Conservation (phyloP, 2,329 filamentous ascomycete species). For the Diaporthe destruens region DNA sequence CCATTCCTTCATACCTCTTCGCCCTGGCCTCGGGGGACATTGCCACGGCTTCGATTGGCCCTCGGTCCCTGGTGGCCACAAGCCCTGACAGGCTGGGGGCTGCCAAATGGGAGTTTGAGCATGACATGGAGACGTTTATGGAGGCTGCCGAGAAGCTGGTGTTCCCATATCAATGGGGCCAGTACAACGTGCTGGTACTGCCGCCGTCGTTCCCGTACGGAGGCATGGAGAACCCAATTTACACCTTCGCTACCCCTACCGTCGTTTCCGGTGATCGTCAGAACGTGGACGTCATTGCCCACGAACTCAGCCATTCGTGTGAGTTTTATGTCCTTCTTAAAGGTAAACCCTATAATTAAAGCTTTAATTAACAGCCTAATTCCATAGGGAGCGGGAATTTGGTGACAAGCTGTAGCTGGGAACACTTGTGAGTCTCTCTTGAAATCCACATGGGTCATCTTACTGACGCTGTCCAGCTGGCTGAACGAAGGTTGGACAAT, state of each 20-base stretch:
- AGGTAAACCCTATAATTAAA: no score
- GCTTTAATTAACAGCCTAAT: no score
- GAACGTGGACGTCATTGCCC: conserved; percentile 96
- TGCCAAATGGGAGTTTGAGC: conserved; percentile 92
- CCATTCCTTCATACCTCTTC: conserved; percentile 94
- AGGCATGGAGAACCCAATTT: conserved; percentile 92
- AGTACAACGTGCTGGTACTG: conserved; percentile 93
- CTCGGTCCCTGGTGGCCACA: conserved; percentile 85
- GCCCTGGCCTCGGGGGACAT: conserved; percentile 92
- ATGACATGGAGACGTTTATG: conserved; percentile 92
- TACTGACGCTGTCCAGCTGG: conserved; percentile 61
- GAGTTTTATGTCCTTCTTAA: no score
- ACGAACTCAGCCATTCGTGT: conserved; percentile 66
- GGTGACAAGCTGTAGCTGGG: conserved; percentile 83
- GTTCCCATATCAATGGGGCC: conserved; percentile 92
- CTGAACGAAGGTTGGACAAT: conserved; percentile 90
- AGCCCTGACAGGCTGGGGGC: conserved; percentile 87
- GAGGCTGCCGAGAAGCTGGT: conserved; percentile 84
- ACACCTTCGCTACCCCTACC: conserved; percentile 83
- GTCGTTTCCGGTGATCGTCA: conserved; percentile 83
- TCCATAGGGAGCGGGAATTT: conserved; percentile 81
- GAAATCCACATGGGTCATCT: not conserved
- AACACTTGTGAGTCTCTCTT: conserved; percentile 73
- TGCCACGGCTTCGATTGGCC: conserved; percentile 85
- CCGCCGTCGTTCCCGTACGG: conserved; percentile 93